Evolutionary conservation across 257 asterid species (phyloP), one percentile per base, ranked within the genome.

Genomic region (Coffea canephora): DNA sequence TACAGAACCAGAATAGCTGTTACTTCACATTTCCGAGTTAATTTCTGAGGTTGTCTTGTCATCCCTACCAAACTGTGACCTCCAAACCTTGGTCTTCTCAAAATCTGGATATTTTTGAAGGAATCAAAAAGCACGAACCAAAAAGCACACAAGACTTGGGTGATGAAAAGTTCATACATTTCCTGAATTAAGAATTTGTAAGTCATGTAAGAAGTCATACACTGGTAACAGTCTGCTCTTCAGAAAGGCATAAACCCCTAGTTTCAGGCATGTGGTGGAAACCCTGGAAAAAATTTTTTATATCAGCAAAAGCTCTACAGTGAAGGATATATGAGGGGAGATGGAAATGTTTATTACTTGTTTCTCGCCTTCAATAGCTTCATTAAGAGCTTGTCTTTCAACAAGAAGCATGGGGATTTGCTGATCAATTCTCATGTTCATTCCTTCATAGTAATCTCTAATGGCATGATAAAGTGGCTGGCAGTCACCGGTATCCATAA

Each of bases 251-350:
- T 73, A 96, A 85, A 34, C 99, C 98, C 87, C 99, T 89, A 11
- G 98, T 96, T 86, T 94, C 98, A 34, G 99, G 99, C 95, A 91
- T 89, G 90, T 94, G 98, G 90, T 92, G 99, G 80, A 90, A 87
- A 61, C 98, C 99, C 99, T 96, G 90, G 7, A 76, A 70, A 71
- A 52, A 74, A 54, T 15, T 55, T 39, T 23, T 52, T 23, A 11
- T 10, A 65, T 86, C 54, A 86, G 77, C 73, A 18, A 23, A 64
- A 73, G 59, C 65, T 71, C 23, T 49, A n/a, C 34, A 39, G 36
- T 61, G 12, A 61, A 48, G 49, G 19, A 19, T 34, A 68, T 54
- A 48, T 62, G 34, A 21, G 6, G 18, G 66, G 70, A 70, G 66
- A 73, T 27, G 76, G 74, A 64, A 74, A 55, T 25, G 49, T 11